These are phyloP conservation scores for Calocera viscosa DNA, from an alignment of 768 basidiomycete species.

Conservation along the genomic window DNA sequence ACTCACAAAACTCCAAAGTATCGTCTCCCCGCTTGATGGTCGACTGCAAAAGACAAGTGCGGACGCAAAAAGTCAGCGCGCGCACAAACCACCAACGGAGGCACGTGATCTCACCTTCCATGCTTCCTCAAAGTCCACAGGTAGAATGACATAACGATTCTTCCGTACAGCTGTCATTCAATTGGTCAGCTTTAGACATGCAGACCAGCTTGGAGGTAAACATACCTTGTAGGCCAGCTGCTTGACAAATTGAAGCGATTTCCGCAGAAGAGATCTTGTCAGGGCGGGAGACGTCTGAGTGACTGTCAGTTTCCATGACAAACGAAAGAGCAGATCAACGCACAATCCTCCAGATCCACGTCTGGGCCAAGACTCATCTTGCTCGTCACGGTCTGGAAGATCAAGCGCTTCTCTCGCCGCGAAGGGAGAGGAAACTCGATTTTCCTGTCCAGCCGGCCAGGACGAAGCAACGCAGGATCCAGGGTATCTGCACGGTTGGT, in stretches of 20 bases:
- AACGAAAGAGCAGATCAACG: constrained; percentile 25
- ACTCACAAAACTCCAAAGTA: constrained; percentile 87
- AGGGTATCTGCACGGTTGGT: constrained; percentile 97
- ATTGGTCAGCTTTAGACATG: neutral
- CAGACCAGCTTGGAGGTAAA: neutral
- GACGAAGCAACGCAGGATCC: constrained; percentile 92
- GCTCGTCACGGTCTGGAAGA: constrained; percentile 92
- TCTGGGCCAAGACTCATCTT: constrained; percentile 99
- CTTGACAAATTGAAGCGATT: constrained; percentile 90
- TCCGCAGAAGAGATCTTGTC: constrained; percentile 93
- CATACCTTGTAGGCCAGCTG: constrained; percentile 87
- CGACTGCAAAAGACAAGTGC: constrained; percentile 45
- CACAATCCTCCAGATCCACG: constrained; percentile 96
- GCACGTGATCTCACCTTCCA: constrained; percentile 85
- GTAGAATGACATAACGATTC: constrained; percentile 94
- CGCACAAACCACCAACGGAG: constrained; percentile 31
- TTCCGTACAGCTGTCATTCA: constrained; percentile 70
- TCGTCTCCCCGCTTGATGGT: constrained; percentile 93
- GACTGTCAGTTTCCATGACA: constrained; percentile 13
- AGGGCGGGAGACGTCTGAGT: constrained; percentile 84
- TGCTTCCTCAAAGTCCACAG: constrained; percentile 95
- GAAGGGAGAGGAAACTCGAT: constrained; percentile 97
- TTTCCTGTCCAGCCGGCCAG: constrained; percentile 94
- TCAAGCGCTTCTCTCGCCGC: constrained; percentile 84
- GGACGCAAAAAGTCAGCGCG: constrained; percentile 18